phyloP scores from a whole-genome alignment of 352 stramenopile species.

The Globisporangium okanoganense region DNA sequence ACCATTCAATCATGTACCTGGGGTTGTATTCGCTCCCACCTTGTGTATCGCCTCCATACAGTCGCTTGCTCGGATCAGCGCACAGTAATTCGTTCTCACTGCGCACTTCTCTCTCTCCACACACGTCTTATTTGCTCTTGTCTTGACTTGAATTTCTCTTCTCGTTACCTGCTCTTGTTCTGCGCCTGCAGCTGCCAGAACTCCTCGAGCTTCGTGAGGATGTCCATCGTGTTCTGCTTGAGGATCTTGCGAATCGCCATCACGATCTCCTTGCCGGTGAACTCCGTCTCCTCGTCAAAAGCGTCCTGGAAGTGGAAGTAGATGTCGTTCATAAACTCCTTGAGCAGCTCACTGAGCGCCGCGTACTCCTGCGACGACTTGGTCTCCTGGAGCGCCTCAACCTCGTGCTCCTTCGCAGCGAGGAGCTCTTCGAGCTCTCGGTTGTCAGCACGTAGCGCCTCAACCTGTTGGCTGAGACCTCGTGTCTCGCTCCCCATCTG shows the following conservation, averaged over 20 bases:
- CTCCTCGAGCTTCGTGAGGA: slow-evolving; percentile 66
- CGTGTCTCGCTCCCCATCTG: slow-evolving; percentile 34
- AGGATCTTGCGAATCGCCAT: slow-evolving; percentile 80
- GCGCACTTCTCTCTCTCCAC: not conserved
- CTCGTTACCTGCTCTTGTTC: slow-evolving; percentile 7
- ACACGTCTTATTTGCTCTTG: too few species aligned
- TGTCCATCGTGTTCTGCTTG: slow-evolving; percentile 82
- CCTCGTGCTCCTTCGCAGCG: slow-evolving; percentile 41
- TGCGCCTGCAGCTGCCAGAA: slow-evolving; percentile 59
- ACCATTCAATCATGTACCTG: slow-evolving; percentile 1
- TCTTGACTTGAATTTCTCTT: not conserved
- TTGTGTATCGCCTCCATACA: not conserved
- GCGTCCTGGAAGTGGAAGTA: slow-evolving; percentile 85
- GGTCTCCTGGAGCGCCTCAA: slow-evolving; percentile 35
- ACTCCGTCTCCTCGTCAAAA: slow-evolving; percentile 81
- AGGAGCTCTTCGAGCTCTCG: slow-evolving; percentile 50
- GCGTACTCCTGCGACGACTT: slow-evolving; percentile 54
- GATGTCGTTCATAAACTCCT: slow-evolving; percentile 88
- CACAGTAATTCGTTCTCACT: slow-evolving; percentile 5
- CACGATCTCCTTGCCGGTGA: slow-evolving; percentile 80
- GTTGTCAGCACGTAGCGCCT: slow-evolving; percentile 34
- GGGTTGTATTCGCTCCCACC: not conserved
- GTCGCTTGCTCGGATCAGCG: not conserved
- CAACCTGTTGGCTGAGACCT: slow-evolving; percentile 42
- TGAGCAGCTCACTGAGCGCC: slow-evolving; percentile 63